Base-by-base conservation (phyloP, 352 stramenopile genomes). In the Globisporangium lucens region DNA sequence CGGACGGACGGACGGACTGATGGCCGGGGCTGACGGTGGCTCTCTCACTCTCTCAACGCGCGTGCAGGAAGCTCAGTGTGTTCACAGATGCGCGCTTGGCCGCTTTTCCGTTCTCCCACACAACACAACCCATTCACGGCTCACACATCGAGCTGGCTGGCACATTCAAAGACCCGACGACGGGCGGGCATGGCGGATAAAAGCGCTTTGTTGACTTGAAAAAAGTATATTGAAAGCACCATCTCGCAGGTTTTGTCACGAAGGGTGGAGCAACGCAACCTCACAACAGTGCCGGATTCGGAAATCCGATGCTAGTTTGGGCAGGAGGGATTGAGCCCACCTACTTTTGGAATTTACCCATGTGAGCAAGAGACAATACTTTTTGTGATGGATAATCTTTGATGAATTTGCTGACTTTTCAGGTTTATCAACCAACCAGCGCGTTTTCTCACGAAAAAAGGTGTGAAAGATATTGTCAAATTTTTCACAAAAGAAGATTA, bases 71-170 rank as follows among this genome's bases (percentile, higher is more conserved):
- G 35, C 35, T 49, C 41, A 5, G 13, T 15, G 4, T 53, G 47
- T 53, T 53, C 47, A 27, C 47, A 53, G 47, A 53, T 27, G n/a
- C 20, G 47, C 47, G 43, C n/a, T 53, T 53, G 47, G 20, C 47
- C 20, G 47, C 47, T 53, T 53, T 53, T 53, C 7, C 47, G 27
- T 53, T 27, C 47, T 49, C 41, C 41, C 41, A 49, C 41, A 49
- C 41, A 49, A n/a, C 41, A 49, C 41, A 49, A 49, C 41, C 41
- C 41, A 49, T 15, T 49, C 41, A 9, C 41, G 20, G 2, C 30
- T 33, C 15, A 20, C 38, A 49, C 41, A 47, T 8, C 7, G 41
- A 49, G 13, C 41, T n/a, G 41, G 13, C 41, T n/a, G 41, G 13
- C 41, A 49, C 41, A 49, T 49, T 49, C 41, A 20, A n/a, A 49